phyloP scores from a whole-genome alignment of 306 rosid genomes.

The Astragalus glycyphyllos region DNA sequence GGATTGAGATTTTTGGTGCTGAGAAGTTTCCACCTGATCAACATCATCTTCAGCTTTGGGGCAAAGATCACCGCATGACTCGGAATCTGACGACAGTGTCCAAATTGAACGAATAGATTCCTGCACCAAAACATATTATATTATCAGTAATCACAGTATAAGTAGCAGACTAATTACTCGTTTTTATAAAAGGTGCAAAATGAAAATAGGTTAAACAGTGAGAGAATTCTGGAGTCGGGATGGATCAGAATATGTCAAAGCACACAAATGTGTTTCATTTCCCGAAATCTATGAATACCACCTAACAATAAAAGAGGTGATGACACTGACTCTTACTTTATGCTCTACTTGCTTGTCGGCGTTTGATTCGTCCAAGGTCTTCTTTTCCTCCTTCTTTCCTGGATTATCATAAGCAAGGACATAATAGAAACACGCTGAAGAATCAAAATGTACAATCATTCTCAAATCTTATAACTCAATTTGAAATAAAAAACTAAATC shows the following conservation, averaged over 20 bases:
- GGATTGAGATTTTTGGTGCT: slow-evolving; percentile 43
- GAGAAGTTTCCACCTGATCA: slow-evolving; percentile 53
- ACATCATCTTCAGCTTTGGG: slow-evolving; percentile 47
- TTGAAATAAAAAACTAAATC: slow-evolving; percentile 3
- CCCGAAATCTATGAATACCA: background rate
- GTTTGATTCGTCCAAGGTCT: slow-evolving; percentile 38
- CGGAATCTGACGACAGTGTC: slow-evolving; percentile 80
- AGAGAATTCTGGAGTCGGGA: background rate
- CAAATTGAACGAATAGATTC: slow-evolving; percentile 59
- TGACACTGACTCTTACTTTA: slow-evolving; percentile 51
- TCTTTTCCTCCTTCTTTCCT: slow-evolving; percentile 52
- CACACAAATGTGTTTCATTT: slow-evolving; percentile 6
- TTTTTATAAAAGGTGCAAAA: background rate
- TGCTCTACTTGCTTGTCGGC: slow-evolving; percentile 41
- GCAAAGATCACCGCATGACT: slow-evolving; percentile 53
- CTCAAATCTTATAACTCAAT: slow-evolving; percentile 6
- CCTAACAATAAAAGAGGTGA: slow-evolving; percentile 7
- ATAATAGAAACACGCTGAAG: slow-evolving; percentile 25
- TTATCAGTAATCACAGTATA: slow-evolving; percentile 42
- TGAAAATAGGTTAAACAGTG: background rate
- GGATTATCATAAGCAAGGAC: slow-evolving; percentile 41
- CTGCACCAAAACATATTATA: slow-evolving; percentile 47
- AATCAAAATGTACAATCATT: background rate
- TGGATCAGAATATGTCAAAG: slow-evolving; percentile 17
- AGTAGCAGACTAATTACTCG: slow-evolving; percentile 10